Percentiles rank a stretch among this genome's conserved stretches.
These are phyloP conservation scores for Coemansia nantahalensis DNA, from an alignment of 192 early-diverging fungal species.

Conservation along the genomic window DNA sequence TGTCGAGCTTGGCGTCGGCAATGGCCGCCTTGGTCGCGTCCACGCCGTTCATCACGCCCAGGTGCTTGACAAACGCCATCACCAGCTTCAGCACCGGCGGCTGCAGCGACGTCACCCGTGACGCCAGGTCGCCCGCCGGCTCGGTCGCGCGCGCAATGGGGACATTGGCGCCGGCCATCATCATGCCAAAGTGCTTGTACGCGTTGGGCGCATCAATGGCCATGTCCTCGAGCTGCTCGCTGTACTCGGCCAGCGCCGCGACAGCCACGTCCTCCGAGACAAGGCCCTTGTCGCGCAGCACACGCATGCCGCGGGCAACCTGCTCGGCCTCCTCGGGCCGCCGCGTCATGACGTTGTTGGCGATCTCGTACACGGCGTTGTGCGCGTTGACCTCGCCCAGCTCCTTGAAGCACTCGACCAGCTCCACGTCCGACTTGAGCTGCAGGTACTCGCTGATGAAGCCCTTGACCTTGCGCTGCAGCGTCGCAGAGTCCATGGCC, in stretches of 20 bases:
- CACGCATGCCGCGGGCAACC: conserved; percentile 52
- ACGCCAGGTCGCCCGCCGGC: conserved; percentile 41
- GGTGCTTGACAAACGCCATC: conserved; percentile 35
- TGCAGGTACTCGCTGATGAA: conserved; percentile 63
- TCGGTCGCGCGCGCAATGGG: conserved; percentile 50
- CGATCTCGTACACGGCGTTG: conserved; percentile 55
- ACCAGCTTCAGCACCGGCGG: conserved; percentile 29
- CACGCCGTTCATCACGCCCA: conserved; percentile 17
- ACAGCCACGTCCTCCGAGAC: conserved; percentile 56
- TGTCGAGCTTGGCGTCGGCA: conserved; percentile 40
- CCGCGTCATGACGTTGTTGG: conserved; percentile 64
- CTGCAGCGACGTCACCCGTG: conserved; percentile 9
- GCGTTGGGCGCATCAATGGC: conserved; percentile 69
- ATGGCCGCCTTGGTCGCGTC: conserved; percentile 28
- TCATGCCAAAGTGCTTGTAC: conserved; percentile 61
- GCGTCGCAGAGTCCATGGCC: conserved; percentile 51
- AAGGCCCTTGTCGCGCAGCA: conserved; percentile 43
- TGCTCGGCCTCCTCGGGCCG: conserved; percentile 56
- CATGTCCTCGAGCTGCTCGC: conserved; percentile 68
- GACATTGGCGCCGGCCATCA: conserved; percentile 57
- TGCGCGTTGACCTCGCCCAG: conserved; percentile 59
- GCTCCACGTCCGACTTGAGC: conserved; percentile 59
- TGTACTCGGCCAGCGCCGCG: conserved; percentile 52
- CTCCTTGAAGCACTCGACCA: conserved; percentile 68
- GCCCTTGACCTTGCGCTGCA: conserved; percentile 54